Evolutionary conservation across 2,329 filamentous ascomycete genomes (phyloP), one percentile per base, ranked within the genome.

Genomic region (Hypoxylon sp.): DNA sequence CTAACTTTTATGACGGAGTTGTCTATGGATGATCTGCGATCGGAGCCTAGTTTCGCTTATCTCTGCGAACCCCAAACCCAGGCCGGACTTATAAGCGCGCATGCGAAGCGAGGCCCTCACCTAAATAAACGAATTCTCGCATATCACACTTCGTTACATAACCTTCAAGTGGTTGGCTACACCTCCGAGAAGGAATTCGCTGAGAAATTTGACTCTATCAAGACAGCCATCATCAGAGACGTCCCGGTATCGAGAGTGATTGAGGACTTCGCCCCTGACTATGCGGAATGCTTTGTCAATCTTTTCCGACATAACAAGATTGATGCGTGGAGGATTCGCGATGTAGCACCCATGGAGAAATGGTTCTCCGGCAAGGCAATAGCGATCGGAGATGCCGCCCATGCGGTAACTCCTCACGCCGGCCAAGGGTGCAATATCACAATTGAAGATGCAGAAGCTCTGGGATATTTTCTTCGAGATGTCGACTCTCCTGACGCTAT

Each of bases 321-420:
- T 21, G 69, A 74, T 39, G 68, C 69, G 8, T 75, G 72, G 72
- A 66, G 67, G 6, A 67, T 73, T 21, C 70, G 68, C 53, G 72
- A 74, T 31, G 57, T 75, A 7, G 54, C 61, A 13, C 68, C 70
- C 1, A 56, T 75, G 52, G 63, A 70, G 3, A 70, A 11, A 7
- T 75, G 73, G 73, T 67, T 62, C 10, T 69, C 67, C 7, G 73
- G 68, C 44, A 74, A 73, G 44, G 65, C 73, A 11, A 29, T 73
- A n/a, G 35, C 74, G 31, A 70, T 75, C 2, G 73, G 73, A 8
- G 73, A 75, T 51, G 73, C 73, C 13, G 73, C 70, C 1, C 73
- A 75, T 35, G 73, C 73, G 4, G 70, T 75, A 6, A 71, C 69
- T 1, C 72, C 71, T 2, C 66, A 71, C 24, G 67, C 72, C 0